Base-by-base conservation (phyloP, 2,329 filamentous ascomycete species). In the Fusarium sterilihyphosum region DNA sequence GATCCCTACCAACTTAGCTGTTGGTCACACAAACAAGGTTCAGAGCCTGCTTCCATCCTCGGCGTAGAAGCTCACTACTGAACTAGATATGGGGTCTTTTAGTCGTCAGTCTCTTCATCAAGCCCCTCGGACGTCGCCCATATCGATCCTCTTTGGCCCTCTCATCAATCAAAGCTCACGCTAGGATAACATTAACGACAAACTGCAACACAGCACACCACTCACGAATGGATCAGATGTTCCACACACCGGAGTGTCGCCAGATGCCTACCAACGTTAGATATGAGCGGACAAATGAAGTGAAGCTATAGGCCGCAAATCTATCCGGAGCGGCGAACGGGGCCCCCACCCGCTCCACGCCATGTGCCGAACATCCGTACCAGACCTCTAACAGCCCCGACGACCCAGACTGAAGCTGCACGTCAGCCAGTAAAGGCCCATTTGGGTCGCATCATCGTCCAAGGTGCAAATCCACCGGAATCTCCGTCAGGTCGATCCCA, bases 301-400 rank as follows among this genome's bases (percentile, higher is more conserved):
- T 61, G 54, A 47, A 61, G 49, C 61, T 43, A 61, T 44, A 69
- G 62, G 71, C 38, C 47, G 57, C 41, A 46, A 44, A 53, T 65
- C 62, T 60, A 72, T 59, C 68, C 73, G 70, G 71, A 70, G 71
- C 73, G 67, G 74, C 76, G 67, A 66, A 69, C 70, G 47, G 52
- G 43, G 43, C 54, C 61, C 58, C 65, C 67, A 73, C 74, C 61
- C 75, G 31, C 64, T 61, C 57, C 63, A 74, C 76, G 71, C 76
- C 74, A 77, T 65, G 76, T 78, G 77, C 77, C 77, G 77, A 71
- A 78, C 66, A 69, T 75, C 76, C 77, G 77, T 65, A 58, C 37
- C 53, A 68, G 53, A 53, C 70, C 68, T 67, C 54, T 73, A 58
- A 76, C 56, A 66, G 65, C 66, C 54, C 71, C 72, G 75, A 75